Conservation (phyloP, 208 protist species). For the Angomonas deanei region DNA sequence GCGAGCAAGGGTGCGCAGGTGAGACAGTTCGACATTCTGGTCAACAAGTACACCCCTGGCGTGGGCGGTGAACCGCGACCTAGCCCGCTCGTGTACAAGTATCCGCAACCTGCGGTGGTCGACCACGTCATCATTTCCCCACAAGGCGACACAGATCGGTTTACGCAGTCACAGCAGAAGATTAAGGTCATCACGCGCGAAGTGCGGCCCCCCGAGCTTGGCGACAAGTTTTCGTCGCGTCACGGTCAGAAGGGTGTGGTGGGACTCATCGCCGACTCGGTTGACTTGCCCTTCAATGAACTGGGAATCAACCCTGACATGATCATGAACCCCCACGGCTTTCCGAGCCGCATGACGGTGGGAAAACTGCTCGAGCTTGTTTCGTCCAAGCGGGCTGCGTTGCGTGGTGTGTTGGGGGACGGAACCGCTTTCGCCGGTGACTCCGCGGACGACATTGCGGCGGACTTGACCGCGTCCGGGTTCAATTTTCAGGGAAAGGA, state of each 20-base stretch:
- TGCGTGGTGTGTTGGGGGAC: slow-evolving; percentile 89
- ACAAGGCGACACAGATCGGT: slow-evolving; percentile 69
- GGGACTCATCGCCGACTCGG: slow-evolving; percentile 97
- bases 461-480: slow-evolving; percentile 80
- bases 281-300: slow-evolving; percentile 99
- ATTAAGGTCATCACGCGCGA: slow-evolving; percentile 94
- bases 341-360: slow-evolving; percentile 99
- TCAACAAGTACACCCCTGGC: slow-evolving; percentile 93
- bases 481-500: slow-evolving; percentile 99
- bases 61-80: slow-evolving; percentile 43
- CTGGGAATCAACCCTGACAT: slow-evolving; percentile 98
- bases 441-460: slow-evolving; percentile 90
- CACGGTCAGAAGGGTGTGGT: slow-evolving; percentile 99
- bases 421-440: slow-evolving; percentile 97
- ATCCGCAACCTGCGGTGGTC: slow-evolving; percentile 84
- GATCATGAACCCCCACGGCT: slow-evolving; percentile 99
- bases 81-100: slow-evolving; percentile 89
- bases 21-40: slow-evolving; percentile 85
- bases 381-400: slow-evolving; percentile 94
- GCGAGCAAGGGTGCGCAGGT: slow-evolving; percentile 85
- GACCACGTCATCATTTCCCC: slow-evolving; percentile 94
- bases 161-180: slow-evolving; percentile 87
- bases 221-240: slow-evolving; percentile 99
- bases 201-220: slow-evolving; percentile 93
- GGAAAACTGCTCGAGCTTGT: slow-evolving; percentile 99